Conservation (phyloP, 352 stramenopile species). For the Chrysophaeum taylorii region DNA sequence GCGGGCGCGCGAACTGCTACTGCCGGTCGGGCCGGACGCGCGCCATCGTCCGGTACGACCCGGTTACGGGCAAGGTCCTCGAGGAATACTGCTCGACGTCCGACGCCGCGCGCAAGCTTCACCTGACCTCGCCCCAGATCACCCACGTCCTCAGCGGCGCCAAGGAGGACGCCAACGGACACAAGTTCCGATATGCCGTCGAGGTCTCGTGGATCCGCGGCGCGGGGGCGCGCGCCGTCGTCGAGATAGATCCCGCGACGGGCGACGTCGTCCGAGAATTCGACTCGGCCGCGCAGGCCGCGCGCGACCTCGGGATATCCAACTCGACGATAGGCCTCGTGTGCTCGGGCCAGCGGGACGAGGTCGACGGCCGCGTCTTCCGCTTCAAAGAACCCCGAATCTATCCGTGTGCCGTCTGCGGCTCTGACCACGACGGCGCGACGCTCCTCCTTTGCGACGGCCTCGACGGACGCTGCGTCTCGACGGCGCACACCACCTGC, state of each 20-base stretch:
- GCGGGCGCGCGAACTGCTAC: not conserved
- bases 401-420: slow-evolving; percentile 1
- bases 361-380: not conserved
- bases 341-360: not conserved
- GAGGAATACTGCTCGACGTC: slow-evolving; percentile 8
- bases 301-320: not conserved
- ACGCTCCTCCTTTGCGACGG: slow-evolving; percentile 2
- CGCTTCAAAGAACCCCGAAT: not conserved
- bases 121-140: not conserved
- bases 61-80: not conserved
- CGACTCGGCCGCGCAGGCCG: not conserved
- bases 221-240: not conserved
- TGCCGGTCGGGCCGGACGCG: not conserved
- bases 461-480: not conserved
- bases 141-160: not conserved
- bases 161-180: not conserved
- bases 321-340: not conserved
- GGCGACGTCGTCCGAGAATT: not conserved
- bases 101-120: not conserved
- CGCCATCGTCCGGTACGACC: not conserved
- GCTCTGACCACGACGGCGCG: not conserved
- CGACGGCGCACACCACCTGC: not conserved
- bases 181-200: not conserved
- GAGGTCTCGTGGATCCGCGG: not conserved
- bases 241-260: not conserved